Conservation (phyloP, 352 stramenopile genomes). For the Phytopythium vexans region DNA sequence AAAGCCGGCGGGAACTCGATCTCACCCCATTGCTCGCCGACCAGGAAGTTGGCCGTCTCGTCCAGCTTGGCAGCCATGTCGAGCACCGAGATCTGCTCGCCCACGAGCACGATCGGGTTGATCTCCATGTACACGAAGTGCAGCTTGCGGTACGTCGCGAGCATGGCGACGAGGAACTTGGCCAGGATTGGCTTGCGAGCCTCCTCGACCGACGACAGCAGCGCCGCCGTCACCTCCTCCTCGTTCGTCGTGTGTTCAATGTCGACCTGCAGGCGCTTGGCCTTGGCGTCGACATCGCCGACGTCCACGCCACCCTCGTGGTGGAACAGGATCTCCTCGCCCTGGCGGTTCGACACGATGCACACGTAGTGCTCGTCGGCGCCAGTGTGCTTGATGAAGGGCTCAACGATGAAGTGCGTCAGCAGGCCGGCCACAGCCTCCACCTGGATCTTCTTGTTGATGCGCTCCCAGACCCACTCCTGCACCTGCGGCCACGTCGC, state of each 20-base stretch:
- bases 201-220: slow-evolving; percentile 85
- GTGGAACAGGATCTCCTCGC: slow-evolving; percentile 96
- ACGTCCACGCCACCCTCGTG: slow-evolving; percentile 95
- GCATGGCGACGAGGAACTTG: slow-evolving; percentile 90
- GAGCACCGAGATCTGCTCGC: slow-evolving; percentile 90
- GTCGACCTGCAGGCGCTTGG: slow-evolving; percentile 83
- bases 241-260: slow-evolving; percentile 72
- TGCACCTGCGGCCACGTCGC: slow-evolving; percentile 90
- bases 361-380: slow-evolving; percentile 97
- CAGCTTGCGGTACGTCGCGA: slow-evolving; percentile 92
- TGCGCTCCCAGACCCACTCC: slow-evolving; percentile 92
- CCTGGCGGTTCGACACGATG: slow-evolving; percentile 92
- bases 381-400: slow-evolving; percentile 92
- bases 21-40: slow-evolving; percentile 89
- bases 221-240: slow-evolving; percentile 57
- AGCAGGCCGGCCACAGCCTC: slow-evolving; percentile 90
- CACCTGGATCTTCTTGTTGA: slow-evolving; percentile 92
- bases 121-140: slow-evolving; percentile 99
- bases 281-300: slow-evolving; percentile 94
- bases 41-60: slow-evolving; percentile 94
- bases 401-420: slow-evolving; percentile 97
- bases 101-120: slow-evolving; percentile 95
- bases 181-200: slow-evolving; percentile 75
- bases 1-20: slow-evolving; percentile 96
- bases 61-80: slow-evolving; percentile 97